These are phyloP conservation scores for Proliferodiscus dingleyae DNA, from an alignment of 2,329 filamentous ascomycete species.

Conservation along the genomic window DNA sequence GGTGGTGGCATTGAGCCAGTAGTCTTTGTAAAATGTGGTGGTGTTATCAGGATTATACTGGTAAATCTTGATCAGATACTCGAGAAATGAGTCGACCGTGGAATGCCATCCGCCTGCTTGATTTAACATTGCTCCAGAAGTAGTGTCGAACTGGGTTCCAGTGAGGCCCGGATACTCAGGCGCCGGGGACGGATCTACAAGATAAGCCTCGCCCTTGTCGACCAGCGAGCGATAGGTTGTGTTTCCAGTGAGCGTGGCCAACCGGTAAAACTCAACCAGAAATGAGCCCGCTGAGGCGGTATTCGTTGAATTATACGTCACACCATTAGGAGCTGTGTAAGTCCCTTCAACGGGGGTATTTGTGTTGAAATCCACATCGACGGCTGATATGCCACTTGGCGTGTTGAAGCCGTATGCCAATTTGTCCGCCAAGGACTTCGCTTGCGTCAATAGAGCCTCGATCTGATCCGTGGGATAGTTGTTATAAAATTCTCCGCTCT, in stretches of 20 bases:
- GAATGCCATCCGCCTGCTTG: slow-evolving; percentile 67
- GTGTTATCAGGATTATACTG: slow-evolving; percentile 59
- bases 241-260: slow-evolving; percentile 67
- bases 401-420: slow-evolving; percentile 73
- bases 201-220: slow-evolving; percentile 61
- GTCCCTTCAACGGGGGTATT: slow-evolving; percentile 33
- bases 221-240: slow-evolving; percentile 57
- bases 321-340: neutral
- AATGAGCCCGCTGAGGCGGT: slow-evolving; percentile 70
- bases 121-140: slow-evolving; percentile 60
- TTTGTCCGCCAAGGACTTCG: slow-evolving; percentile 61
- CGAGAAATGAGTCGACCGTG: slow-evolving; percentile 73
- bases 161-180: slow-evolving; percentile 50
- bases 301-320: slow-evolving; percentile 46
- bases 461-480: slow-evolving; percentile 35
- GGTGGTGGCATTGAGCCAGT: slow-evolving; percentile 59
- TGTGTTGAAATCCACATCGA: slow-evolving; percentile 54
- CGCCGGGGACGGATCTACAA: slow-evolving; percentile 56
- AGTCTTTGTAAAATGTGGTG: slow-evolving; percentile 44
- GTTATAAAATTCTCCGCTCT: slow-evolving; percentile 50
- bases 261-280: slow-evolving; percentile 73
- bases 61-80: slow-evolving; percentile 86
- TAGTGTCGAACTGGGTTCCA: slow-evolving; percentile 58
- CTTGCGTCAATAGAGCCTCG: slow-evolving; percentile 57
- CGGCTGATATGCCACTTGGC: slow-evolving; percentile 66